Evolutionary conservation across 73 alveolate genomes (phyloP), one percentile per base, ranked within the genome.

Genomic region (Paraurostyla sp.): DNA sequence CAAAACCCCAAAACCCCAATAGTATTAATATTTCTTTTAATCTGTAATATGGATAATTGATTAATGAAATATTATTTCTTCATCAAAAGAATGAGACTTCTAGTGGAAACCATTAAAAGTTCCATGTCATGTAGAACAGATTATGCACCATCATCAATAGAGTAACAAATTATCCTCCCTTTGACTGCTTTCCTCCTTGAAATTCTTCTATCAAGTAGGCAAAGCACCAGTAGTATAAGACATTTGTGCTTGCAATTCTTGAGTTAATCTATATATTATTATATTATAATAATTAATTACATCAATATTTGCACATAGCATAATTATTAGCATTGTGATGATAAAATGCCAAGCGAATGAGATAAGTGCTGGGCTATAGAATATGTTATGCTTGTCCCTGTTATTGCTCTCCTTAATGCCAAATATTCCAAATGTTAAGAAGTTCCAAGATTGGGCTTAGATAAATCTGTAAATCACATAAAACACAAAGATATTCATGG

Each of bases 331-430:
- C 89, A 78, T 78, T 9, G 63, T 78, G 25, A 78, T 52, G 9
- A 78, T 32, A 60, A 51, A 78, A 78, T 78, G 76, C 89, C 89
- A 78, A 7, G 50, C 89, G 32, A 51, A 78, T 7, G 89, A 29
- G 16, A 78, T 54, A 18, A 78, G 59, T 35, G 78, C 78, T 9
- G 76, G 89, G 29, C 52, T 78, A 3, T 54, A 76, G 32, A 32
- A 78, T 7, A 51, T 23, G 40, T 48, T 52, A 36, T 30, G 29
- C 52, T 25, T 29, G 25, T 78, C 33, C 43, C n/a, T 50, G 62
- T 11, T 49, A 51, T 29, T 54, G 0, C 40, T 73, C 68, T 78
- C 89, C 27, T 43, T 78, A 3, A 78, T 78, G 4, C 59, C 22
- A 54, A 78, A 78, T 54, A 78, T 23, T 2, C 89, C 89, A 54